Evolutionary conservation across 2,329 filamentous ascomycete species (phyloP).

Genomic region (Paraphoma sp.): DNA sequence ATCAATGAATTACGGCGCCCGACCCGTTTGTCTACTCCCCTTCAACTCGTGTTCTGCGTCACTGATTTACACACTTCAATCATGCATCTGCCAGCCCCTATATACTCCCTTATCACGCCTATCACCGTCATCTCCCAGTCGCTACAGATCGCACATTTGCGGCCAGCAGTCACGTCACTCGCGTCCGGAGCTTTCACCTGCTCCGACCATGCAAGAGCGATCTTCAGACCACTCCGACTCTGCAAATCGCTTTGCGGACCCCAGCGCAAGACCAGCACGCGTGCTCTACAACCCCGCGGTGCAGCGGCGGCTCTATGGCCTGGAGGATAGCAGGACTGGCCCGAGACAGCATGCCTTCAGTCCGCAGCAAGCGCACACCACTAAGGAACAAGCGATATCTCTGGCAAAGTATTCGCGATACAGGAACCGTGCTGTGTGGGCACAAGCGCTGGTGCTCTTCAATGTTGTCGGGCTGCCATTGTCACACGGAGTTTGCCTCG

Average conservation of each 20-base stretch:
- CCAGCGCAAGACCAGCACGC: not conserved
- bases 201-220: not conserved
- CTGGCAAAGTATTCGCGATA: conserved; percentile 1
- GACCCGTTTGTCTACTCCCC: not conserved
- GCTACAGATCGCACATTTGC: not conserved
- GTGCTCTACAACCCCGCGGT: not conserved
- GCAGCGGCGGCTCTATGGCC: not conserved
- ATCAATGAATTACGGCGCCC: no score
- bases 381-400: not conserved
- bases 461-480: conserved; percentile 31
- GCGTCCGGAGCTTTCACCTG: not conserved
- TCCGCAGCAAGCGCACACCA: not conserved
- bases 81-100: not conserved
- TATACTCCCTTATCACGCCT: not conserved
- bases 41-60: not conserved
- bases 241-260: not conserved
- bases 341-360: not conserved
- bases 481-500: conserved; percentile 28
- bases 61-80: not conserved
- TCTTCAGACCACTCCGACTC: not conserved
- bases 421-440: conserved; percentile 14
- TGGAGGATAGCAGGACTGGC: not conserved
- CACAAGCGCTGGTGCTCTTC: conserved; percentile 33
- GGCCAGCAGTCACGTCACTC: not conserved
- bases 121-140: not conserved